Percentiles rank a stretch among this genome's conserved stretches.
Conservation (phyloP, 805 yeast species). For the Isabelozyma heimii region DNA sequence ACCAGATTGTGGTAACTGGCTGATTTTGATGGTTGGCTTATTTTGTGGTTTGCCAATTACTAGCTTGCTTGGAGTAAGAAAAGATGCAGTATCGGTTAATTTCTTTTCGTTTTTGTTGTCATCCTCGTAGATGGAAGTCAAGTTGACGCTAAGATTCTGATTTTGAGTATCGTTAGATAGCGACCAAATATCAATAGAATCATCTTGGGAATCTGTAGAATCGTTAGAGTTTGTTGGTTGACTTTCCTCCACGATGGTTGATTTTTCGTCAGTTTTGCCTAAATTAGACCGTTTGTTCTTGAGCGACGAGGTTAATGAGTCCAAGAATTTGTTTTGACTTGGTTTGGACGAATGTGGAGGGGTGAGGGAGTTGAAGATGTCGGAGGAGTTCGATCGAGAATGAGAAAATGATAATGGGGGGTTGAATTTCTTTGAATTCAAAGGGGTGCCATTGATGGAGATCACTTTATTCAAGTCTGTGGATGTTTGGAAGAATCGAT, state of each 20-base stretch:
- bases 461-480: constrained; percentile 10
- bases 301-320: constrained; percentile 9
- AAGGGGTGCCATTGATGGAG: neutral
- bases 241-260: neutral
- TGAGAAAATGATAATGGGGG: neutral
- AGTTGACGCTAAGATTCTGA: constrained; percentile 9
- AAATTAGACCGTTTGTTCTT: constrained; percentile 1
- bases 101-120: constrained; percentile 3
- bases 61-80: constrained; percentile 34
- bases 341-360: constrained; percentile 13
- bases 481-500: constrained; percentile 25
- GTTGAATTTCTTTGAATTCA: neutral
- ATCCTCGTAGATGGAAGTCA: constrained; percentile 26
- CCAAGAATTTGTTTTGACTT: constrained; percentile 12
- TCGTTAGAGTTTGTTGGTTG: constrained; percentile 1
- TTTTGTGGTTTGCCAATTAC: constrained; percentile 3
- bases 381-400: constrained; percentile 2
- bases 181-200: constrained; percentile 29
- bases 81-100: constrained; percentile 10
- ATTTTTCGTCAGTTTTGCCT: neutral
- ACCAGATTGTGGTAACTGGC: neutral
- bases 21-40: neutral
- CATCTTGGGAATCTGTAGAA: constrained; percentile 6
- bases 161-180: constrained; percentile 17
- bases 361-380: constrained; percentile 13